Base-by-base conservation (phyloP, 192 early-diverging fungal species). In the Borealophlyctis nickersoniae region DNA sequence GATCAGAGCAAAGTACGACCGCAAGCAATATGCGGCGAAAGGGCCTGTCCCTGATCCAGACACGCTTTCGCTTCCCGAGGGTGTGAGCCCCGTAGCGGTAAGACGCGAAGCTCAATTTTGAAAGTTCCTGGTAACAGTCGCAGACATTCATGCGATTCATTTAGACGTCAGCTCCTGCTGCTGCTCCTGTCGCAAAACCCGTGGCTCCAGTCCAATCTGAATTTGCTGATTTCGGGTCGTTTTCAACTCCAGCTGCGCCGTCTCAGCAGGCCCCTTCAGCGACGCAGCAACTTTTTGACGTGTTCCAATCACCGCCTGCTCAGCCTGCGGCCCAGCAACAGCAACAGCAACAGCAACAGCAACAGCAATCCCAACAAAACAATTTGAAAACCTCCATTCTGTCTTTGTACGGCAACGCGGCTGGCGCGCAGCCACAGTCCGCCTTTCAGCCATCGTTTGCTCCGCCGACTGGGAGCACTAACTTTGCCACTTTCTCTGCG, bases 1-100 rank as follows among this genome's bases (percentile, higher is more conserved):
- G 81, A 92, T 92, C 58, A 74, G 89, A 48, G 69, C 83, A 50
- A 92, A 92, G 59, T 92, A 92, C 64, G 89, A 92, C 34, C 72
- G 82, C 51, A 91, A 89, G 66, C 80, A 81, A 64, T 92, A 84
- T 76, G 86, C 86, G 14, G 77, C 75, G 80, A 86, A 84, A 54
- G 86, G 88, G 11, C 74, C 84, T 7, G 76, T 92, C 48, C 89
- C 91, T 23, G 87, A 91, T 67, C 89, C 91, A 4, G 82, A 76
- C 19, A 85, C 81, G 14, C 67, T 92, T 5, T 36, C 52, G 11
- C 23, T 66, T 34, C 61, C 61, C 0, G 66, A 63, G 27, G 52
- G 52, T 29, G 51, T 57, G 5, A 22, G 30, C 14, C 19, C 51
- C n/a, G 68, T 53, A 9, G 23, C 39, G 28, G 24, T 49, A 11